Percentiles rank a stretch among this genome's conserved stretches.
These are phyloP conservation scores for Pterocarpus santalinus DNA, from an alignment of 306 rosid genomes.

Conservation along the genomic window DNA sequence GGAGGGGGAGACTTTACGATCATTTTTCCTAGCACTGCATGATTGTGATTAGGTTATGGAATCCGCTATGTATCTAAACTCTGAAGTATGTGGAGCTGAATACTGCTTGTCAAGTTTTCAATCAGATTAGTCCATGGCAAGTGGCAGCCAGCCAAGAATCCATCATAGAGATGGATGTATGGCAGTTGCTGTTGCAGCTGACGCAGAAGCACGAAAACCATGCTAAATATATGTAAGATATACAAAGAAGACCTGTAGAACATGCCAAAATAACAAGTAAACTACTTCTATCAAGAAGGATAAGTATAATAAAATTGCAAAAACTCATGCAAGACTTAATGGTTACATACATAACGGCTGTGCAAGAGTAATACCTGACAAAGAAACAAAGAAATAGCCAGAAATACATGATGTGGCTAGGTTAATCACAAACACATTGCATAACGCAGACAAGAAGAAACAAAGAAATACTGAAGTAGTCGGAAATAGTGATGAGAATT, in stretches of 20 bases:
- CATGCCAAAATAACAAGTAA: neutral
- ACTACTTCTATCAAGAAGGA: neutral
- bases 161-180: neutral
- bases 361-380: neutral
- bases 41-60: constrained; percentile 31
- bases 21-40: neutral
- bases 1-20: neutral
- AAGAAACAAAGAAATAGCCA: constrained; percentile 17
- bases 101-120: neutral
- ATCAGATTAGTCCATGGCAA: neutral
- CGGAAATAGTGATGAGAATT: neutral
- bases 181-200: neutral
- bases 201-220: neutral
- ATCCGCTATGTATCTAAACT: neutral
- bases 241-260: constrained; percentile 3
- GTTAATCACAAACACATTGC: neutral
- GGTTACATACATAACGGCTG: neutral
- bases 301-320: neutral
- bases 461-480: neutral
- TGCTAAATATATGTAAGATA: neutral
- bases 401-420: neutral
- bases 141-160: neutral
- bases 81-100: constrained; percentile 9
- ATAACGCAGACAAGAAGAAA: neutral
- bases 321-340: neutral